phyloP scores from a whole-genome alignment of 176 grass and related monocot genomes.

The Rhynchospora tenuis region DNA sequence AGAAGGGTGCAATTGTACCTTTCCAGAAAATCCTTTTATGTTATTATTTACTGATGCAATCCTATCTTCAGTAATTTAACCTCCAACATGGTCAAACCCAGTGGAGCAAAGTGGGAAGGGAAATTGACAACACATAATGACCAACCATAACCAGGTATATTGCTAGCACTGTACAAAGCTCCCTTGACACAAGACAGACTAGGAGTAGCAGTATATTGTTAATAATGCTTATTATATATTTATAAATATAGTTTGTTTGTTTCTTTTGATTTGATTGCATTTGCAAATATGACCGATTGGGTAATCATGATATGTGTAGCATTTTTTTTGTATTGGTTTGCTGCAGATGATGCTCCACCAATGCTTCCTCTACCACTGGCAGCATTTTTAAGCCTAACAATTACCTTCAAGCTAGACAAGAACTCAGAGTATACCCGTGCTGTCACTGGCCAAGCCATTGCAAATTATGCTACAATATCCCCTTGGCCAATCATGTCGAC shows the following conservation, averaged over 20 bases:
- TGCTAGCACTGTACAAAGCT: background rate
- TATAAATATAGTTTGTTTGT: background rate
- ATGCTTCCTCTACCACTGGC: conserved; percentile 80
- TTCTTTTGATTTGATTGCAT: background rate
- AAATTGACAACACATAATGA: conserved; percentile 21
- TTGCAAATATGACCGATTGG: background rate
- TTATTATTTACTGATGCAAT: background rate
- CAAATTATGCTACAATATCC: conserved; percentile 43
- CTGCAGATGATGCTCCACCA: conserved; percentile 33
- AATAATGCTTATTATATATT: background rate
- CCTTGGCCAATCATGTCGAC: conserved; percentile 32
- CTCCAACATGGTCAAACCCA: conserved; percentile 52
- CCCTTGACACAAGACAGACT: background rate
- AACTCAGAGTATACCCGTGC: conserved; percentile 35
- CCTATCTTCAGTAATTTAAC: background rate
- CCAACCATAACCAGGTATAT: background rate
- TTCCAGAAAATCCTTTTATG: background rate
- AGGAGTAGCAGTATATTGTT: background rate
- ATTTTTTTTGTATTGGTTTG: background rate
- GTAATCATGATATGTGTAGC: background rate
- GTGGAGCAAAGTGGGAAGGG: conserved; percentile 41
- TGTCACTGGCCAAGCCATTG: conserved; percentile 44
- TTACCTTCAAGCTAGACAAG: conserved; percentile 48
- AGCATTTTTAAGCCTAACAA: conserved; percentile 54
- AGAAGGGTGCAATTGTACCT: background rate